Conservation (phyloP, 1,284 basidiomycete genomes). For the Peniophora sp. region DNA sequence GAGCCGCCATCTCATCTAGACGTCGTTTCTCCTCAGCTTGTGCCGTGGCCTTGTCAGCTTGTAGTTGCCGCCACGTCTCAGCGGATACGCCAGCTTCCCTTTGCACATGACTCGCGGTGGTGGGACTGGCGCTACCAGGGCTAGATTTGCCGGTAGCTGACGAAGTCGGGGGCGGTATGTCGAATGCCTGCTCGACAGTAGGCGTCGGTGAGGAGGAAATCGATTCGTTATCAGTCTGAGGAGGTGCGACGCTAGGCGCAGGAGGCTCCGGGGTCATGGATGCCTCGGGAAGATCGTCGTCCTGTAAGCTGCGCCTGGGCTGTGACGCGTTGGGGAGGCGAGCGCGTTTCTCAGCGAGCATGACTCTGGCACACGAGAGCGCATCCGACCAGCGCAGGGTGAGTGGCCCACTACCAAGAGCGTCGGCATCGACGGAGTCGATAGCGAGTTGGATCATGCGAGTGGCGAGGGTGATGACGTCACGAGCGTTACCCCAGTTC, state of each 20-base stretch:
- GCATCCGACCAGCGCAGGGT: background rate
- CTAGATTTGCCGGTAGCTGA: too few relatives aligned
- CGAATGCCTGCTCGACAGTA: background rate
- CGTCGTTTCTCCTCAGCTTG: conserved; percentile 12
- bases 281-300: too few relatives aligned
- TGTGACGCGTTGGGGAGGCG: background rate
- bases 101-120: background rate
- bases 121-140: too few relatives aligned
- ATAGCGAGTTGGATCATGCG: background rate
- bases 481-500: conserved; percentile 57
- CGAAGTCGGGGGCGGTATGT: background rate
- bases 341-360: background rate
- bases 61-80: conserved; percentile 33
- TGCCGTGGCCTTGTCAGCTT: conserved; percentile 25
- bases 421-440: too few relatives aligned
- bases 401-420: background rate
- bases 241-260: too few relatives aligned
- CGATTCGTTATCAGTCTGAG: too few relatives aligned
- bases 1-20: conserved; percentile 10
- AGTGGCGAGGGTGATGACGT: conserved; percentile 1
- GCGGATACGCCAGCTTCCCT: conserved; percentile 41
- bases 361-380: background rate
- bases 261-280: too few relatives aligned
- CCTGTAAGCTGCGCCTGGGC: too few relatives aligned
- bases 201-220: background rate